A percentile compares a stretch with the other conserved stretches of the same genome.
Evolutionary conservation across 2,329 filamentous ascomycete species (phyloP).

Genomic region (Talaromyces verruculosus): DNA sequence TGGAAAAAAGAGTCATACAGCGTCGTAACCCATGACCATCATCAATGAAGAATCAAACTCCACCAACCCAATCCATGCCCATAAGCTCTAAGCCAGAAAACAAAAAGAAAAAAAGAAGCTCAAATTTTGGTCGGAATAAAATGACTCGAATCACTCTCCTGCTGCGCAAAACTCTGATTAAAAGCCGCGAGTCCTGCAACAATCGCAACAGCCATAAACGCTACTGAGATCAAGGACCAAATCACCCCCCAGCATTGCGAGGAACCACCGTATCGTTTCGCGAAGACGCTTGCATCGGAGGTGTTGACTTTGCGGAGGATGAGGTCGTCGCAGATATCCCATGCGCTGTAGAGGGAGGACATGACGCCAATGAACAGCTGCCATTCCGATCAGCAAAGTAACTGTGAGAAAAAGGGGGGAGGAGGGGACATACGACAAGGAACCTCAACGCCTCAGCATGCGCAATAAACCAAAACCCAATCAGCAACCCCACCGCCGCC

Average conservation of each 20-base stretch:
- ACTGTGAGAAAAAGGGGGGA: background rate
- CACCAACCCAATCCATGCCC: background rate
- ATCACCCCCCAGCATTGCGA: slow-evolving; percentile 79
- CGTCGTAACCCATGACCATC: slow-evolving; percentile 6
- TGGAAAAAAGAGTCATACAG: background rate
- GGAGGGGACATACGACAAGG: slow-evolving; percentile 57
- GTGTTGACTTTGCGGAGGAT: slow-evolving; percentile 78
- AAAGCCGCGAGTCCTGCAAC: slow-evolving; percentile 76
- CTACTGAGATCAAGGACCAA: slow-evolving; percentile 70
- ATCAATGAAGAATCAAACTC: background rate
- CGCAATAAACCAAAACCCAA: slow-evolving; percentile 77
- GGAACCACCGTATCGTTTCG: slow-evolving; percentile 73
- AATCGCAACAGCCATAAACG: slow-evolving; percentile 71
- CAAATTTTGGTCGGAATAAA: slow-evolving; percentile 53
- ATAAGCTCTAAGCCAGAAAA: background rate
- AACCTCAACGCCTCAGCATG: slow-evolving; percentile 73
- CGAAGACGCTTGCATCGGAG: slow-evolving; percentile 77
- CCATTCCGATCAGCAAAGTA: slow-evolving; percentile 15
- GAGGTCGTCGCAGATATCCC: slow-evolving; percentile 82
- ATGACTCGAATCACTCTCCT: slow-evolving; percentile 66
- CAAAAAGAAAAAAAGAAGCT: background rate
- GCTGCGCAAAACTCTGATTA: slow-evolving; percentile 66
- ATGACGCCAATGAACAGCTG: slow-evolving; percentile 78
- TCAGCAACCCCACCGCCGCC: slow-evolving; percentile 66
- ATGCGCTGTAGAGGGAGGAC: slow-evolving; percentile 76